These are phyloP conservation scores for Alternaria incomplexa DNA, from an alignment of 2,329 filamentous ascomycete species.

Conservation along the genomic window DNA sequence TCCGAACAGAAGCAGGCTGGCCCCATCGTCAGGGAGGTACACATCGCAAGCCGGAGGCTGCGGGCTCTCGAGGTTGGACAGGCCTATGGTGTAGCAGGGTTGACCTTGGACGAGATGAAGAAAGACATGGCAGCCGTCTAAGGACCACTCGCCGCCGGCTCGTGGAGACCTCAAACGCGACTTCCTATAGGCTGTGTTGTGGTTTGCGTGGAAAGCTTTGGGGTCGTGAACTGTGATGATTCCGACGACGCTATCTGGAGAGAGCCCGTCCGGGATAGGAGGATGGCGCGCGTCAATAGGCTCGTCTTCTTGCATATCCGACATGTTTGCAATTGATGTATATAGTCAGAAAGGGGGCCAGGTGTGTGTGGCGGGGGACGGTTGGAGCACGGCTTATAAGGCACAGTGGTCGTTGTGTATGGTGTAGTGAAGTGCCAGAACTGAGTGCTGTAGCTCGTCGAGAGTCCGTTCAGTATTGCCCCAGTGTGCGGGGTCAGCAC, in stretches of 20 bases:
- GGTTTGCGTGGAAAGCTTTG: slow-evolving; percentile 10
- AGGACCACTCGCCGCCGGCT: background rate
- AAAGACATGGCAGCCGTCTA: slow-evolving; percentile 15
- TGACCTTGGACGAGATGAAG: slow-evolving; percentile 1
- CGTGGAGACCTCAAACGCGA: background rate
- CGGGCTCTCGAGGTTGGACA: background rate
- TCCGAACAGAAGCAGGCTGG: slow-evolving; percentile 11
- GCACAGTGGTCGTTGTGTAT: background rate
- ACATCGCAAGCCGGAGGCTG: slow-evolving; percentile 11
- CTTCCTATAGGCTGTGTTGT: slow-evolving; percentile 2
- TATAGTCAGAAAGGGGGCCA: background rate
- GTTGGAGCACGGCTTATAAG: background rate
- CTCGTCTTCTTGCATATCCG: background rate
- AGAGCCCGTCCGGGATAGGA: slow-evolving; percentile 6
- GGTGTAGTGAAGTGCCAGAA: background rate
- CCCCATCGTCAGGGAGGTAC: slow-evolving; percentile 14
- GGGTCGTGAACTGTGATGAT: slow-evolving; percentile 16
- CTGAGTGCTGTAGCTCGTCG: background rate
- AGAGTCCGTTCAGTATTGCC: background rate
- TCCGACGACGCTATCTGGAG: slow-evolving; percentile 10
- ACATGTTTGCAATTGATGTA: background rate
- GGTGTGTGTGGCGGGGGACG: background rate
- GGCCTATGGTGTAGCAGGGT: slow-evolving; percentile 15
- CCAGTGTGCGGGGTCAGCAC: background rate
- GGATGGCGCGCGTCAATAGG: background rate